Evolutionary conservation across 306 rosid species (phyloP).

Genomic region (Cicer bijugum): DNA sequence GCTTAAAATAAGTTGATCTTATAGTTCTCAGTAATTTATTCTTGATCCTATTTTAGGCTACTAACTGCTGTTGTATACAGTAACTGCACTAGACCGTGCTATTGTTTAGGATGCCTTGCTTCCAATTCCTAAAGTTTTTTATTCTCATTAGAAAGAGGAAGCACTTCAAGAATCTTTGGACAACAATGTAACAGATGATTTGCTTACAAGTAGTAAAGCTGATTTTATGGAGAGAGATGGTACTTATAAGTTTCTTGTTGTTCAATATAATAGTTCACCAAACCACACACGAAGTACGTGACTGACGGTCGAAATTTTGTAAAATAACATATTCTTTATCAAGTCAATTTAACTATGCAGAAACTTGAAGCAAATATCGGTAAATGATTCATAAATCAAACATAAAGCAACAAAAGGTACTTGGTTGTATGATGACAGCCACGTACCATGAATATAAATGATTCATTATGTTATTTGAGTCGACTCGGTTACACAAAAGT

Average conservation of each 20-base stretch:
- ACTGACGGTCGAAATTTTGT: too few species aligned
- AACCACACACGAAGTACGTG: too few species aligned
- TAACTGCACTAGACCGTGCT: slow-evolving; percentile 82
- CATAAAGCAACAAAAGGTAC: too few species aligned
- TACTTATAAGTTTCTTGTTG: slow-evolving; percentile 38
- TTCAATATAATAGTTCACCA: background rate
- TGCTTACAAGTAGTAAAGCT: slow-evolving; percentile 45
- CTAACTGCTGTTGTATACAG: slow-evolving; percentile 60
- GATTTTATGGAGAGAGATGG: slow-evolving; percentile 57
- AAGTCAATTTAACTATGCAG: too few species aligned
- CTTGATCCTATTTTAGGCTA: slow-evolving; percentile 33
- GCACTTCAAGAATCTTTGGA: slow-evolving; percentile 46
- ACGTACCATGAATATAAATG: too few species aligned
- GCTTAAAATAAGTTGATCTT: slow-evolving; percentile 17
- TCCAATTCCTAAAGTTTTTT: slow-evolving; percentile 76
- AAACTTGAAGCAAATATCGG: too few species aligned
- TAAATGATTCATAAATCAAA: too few species aligned
- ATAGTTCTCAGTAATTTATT: slow-evolving; percentile 22
- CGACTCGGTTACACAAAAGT: too few species aligned
- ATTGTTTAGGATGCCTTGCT: slow-evolving; percentile 90
- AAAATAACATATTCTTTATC: too few species aligned
- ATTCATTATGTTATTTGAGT: too few species aligned
- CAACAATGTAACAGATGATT: slow-evolving; percentile 45
- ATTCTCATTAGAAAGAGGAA: slow-evolving; percentile 54
- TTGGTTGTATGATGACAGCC: too few species aligned